Conservation (phyloP, 768 basidiomycete species). For the Dictyophora rubrovolvata region DNA sequence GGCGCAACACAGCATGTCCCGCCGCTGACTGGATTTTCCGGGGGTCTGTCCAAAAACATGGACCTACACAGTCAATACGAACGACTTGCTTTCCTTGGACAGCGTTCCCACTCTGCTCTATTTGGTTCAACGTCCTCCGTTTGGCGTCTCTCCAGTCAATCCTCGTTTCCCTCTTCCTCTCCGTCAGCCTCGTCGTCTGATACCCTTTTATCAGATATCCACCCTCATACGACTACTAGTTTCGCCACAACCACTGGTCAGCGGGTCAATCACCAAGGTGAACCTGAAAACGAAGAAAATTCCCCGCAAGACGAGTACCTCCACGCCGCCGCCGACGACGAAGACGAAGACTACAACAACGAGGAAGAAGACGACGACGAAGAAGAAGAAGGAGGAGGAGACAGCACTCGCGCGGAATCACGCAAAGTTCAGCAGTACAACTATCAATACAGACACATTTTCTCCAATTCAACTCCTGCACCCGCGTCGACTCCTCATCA, state of each 20-base stretch:
- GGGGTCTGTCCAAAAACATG: conserved; percentile 6
- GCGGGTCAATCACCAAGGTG: background rate
- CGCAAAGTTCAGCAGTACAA: background rate
- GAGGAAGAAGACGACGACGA: background rate
- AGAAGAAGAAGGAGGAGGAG: background rate
- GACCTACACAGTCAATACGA: conserved; percentile 7
- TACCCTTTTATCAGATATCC: background rate
- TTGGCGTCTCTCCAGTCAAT: background rate
- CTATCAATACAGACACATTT: background rate
- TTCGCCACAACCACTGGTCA: background rate
- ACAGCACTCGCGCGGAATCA: background rate
- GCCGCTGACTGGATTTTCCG: conserved; percentile 7
- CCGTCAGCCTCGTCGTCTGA: background rate
- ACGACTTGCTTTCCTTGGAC: background rate
- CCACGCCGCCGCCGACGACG: background rate
- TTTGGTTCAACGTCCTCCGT: background rate
- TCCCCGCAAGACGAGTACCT: background rate
- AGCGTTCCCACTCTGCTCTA: conserved; percentile 1
- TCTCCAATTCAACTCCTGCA: background rate
- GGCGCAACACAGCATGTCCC: background rate
- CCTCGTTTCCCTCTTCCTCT: background rate
- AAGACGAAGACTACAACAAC: background rate
- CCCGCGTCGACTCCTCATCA: background rate
- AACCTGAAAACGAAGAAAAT: background rate
- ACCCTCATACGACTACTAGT: background rate